phyloP scores from a whole-genome alignment of 352 stramenopile species.

The Globisporangium uncinulatum region DNA sequence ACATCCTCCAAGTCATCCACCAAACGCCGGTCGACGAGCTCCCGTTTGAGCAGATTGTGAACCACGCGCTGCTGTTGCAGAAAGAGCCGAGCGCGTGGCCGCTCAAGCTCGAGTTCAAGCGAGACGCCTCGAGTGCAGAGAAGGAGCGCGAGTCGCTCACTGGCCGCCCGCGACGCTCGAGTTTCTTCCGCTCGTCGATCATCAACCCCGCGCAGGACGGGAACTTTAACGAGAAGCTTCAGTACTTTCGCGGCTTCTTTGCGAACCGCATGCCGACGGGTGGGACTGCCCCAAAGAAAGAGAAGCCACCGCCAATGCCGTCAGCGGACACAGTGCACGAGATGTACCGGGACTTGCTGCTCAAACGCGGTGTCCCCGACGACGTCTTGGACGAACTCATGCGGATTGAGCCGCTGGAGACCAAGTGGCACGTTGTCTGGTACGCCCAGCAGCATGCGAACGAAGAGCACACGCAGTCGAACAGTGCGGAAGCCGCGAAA shows the following conservation, averaged over 20 bases:
- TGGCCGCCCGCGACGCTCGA: constrained; percentile 43
- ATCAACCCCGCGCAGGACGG: constrained; percentile 63
- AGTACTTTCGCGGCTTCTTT: constrained; percentile 85
- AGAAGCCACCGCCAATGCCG: constrained; percentile 56
- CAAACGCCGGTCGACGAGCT: constrained; percentile 74
- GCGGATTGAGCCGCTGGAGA: constrained; percentile 75
- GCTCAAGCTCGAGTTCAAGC: constrained; percentile 69
- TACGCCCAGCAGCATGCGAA: constrained; percentile 80
- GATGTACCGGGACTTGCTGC: constrained; percentile 78
- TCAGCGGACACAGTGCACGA: constrained; percentile 75
- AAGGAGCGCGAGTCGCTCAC: constrained; percentile 18
- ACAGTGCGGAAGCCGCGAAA: constrained; percentile 48
- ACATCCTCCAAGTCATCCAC: constrained; percentile 80
- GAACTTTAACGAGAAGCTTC: constrained; percentile 83
- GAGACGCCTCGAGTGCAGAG: constrained; percentile 39
- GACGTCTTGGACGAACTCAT: constrained; percentile 84
- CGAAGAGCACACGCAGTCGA: constrained; percentile 55
- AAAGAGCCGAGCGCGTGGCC: constrained; percentile 63
- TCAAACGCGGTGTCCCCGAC: constrained; percentile 74
- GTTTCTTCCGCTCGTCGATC: constrained; percentile 70
- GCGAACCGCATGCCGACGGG: constrained; percentile 74
- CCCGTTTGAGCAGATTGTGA: constrained; percentile 81
- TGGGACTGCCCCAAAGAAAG: constrained; percentile 53
- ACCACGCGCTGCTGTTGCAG: constrained; percentile 69
- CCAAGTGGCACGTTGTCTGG: constrained; percentile 85